A percentile compares a stretch with the other conserved stretches of the same genome.
Evolutionary conservation across 2,329 filamentous ascomycete species (phyloP).

Genomic region (Neurospora sp.): DNA sequence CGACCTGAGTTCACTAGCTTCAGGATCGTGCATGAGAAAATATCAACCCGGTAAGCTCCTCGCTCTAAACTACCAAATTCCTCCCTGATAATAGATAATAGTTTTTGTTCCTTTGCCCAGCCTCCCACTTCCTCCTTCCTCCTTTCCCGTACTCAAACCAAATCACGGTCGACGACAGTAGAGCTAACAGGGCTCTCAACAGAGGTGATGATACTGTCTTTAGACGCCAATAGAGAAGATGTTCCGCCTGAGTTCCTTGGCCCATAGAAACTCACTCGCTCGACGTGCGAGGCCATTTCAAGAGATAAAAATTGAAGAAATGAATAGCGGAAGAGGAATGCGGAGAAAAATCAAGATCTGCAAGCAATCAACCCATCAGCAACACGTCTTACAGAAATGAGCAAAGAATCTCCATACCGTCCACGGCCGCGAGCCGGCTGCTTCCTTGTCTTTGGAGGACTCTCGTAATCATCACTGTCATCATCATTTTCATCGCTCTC

Average conservation of each 20-base stretch:
- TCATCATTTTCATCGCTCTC: neutral
- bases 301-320: neutral
- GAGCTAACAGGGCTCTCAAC: neutral
- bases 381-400: neutral
- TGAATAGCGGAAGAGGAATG: neutral
- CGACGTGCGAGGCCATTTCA: neutral
- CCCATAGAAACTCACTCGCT: neutral
- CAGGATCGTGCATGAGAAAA: neutral
- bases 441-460: neutral
- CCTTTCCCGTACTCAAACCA: neutral
- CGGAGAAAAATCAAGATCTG: neutral
- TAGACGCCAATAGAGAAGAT: neutral
- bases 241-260: neutral
- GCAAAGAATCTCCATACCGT: neutral
- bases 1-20: neutral
- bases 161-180: neutral
- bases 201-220: neutral
- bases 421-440: neutral
- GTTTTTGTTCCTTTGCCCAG: neutral
- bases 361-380: neutral
- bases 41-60: neutral
- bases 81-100: too few relatives aligned
- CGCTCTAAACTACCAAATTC: neutral
- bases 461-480: conserved; percentile 12
- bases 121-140: neutral